These are phyloP conservation scores for Trypanosoma vivax DNA, from an alignment of 208 protist species.

Conservation along the genomic window DNA sequence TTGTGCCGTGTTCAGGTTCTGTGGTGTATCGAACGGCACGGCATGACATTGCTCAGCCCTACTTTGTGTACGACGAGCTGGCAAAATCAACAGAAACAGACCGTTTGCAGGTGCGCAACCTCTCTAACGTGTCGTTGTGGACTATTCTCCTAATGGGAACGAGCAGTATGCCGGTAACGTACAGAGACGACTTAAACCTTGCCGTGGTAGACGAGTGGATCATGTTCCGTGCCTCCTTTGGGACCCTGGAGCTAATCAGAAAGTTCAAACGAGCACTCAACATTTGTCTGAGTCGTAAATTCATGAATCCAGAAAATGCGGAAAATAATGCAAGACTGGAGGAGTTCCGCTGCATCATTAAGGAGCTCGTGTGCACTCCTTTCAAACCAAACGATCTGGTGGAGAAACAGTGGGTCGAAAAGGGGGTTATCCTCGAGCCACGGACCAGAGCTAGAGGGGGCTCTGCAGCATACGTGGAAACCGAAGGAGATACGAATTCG, in stretches of 20 bases:
- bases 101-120: slow-evolving; percentile 26
- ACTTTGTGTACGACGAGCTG: slow-evolving; percentile 66
- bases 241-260: slow-evolving; percentile 49
- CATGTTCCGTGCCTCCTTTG: slow-evolving; percentile 46
- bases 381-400: slow-evolving; percentile 41
- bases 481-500: neutral
- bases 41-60: slow-evolving; percentile 43
- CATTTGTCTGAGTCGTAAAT: slow-evolving; percentile 49
- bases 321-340: slow-evolving; percentile 64
- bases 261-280: slow-evolving; percentile 52
- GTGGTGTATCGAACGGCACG: slow-evolving; percentile 35
- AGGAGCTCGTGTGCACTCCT: slow-evolving; percentile 41
- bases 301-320: slow-evolving; percentile 33
- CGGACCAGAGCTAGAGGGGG: slow-evolving; percentile 7
- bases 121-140: slow-evolving; percentile 65
- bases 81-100: slow-evolving; percentile 22
- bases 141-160: slow-evolving; percentile 60
- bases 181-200: slow-evolving; percentile 49
- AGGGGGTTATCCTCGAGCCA: slow-evolving; percentile 40
- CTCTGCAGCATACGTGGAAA: neutral
- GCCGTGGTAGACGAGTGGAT: slow-evolving; percentile 70
- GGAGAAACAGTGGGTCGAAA: slow-evolving; percentile 42
- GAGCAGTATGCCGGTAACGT: slow-evolving; percentile 35
- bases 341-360: slow-evolving; percentile 46
- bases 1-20: slow-evolving; percentile 30